Conservation (phyloP, 768 basidiomycete species). For the Tricholoma saponaceum region DNA sequence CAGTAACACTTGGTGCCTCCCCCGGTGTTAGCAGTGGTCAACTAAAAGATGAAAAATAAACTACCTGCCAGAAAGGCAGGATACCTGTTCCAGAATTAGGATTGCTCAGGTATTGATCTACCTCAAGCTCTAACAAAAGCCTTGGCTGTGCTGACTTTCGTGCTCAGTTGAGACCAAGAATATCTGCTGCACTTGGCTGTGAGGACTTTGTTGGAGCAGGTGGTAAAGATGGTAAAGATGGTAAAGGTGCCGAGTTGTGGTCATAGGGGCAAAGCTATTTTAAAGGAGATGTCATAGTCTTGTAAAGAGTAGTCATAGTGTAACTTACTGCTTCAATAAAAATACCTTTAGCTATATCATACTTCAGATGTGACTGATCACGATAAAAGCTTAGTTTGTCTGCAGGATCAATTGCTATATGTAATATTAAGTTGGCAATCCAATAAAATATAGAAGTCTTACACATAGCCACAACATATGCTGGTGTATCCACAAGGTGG, state of each 20-base stretch:
- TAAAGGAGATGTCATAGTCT: neutral
- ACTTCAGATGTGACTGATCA: neutral
- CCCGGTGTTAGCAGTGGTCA: too few relatives aligned
- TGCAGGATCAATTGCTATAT: neutral
- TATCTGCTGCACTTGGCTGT: neutral
- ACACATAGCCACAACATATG: conserved; percentile 22
- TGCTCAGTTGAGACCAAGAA: neutral
- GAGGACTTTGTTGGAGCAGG: neutral
- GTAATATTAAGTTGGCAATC: neutral
- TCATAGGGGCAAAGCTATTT: neutral
- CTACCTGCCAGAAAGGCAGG: neutral
- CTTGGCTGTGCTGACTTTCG: too few relatives aligned
- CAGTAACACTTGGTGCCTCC: too few relatives aligned
- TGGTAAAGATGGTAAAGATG: neutral
- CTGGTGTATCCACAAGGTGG: conserved; percentile 14
- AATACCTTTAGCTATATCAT: neutral
- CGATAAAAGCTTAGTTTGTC: neutral
- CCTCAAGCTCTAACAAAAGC: neutral
- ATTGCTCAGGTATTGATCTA: neutral
- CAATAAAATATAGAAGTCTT: neutral
- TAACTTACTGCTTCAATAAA: neutral
- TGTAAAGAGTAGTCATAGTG: neutral
- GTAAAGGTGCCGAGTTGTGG: neutral
- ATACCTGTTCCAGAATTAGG: neutral
- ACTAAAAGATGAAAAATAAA: neutral